These are phyloP conservation scores for Penicillium capsulatum DNA, from an alignment of 2,329 filamentous ascomycete species.

Conservation along the genomic window DNA sequence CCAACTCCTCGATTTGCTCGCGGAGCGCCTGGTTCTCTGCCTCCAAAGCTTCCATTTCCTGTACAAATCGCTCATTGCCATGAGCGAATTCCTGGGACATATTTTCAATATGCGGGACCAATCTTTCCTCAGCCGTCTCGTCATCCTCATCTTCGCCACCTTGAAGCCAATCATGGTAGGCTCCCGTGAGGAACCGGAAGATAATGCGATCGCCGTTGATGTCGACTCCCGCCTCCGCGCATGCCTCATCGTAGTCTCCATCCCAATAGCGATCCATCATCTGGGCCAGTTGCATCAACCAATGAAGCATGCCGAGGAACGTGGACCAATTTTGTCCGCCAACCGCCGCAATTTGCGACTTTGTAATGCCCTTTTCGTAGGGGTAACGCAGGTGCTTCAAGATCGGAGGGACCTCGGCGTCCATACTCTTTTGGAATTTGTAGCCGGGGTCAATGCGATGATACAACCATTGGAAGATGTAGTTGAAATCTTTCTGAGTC, in stretches of 20 bases:
- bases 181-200: constrained; percentile 83
- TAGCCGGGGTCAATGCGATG: constrained; percentile 92
- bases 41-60: constrained; percentile 80
- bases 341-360: constrained; percentile 90
- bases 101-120: constrained; percentile 76
- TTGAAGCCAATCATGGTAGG: constrained; percentile 89
- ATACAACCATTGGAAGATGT: constrained; percentile 97
- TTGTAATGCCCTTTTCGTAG: constrained; percentile 91
- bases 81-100: constrained; percentile 87
- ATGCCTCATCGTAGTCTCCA: constrained; percentile 84
- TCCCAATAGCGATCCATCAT: constrained; percentile 81
- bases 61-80: constrained; percentile 76
- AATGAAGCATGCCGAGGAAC: constrained; percentile 88
- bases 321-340: constrained; percentile 97
- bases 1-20: constrained; percentile 82
- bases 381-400: constrained; percentile 92
- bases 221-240: constrained; percentile 80
- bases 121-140: constrained; percentile 71
- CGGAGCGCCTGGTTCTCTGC: constrained; percentile 75
- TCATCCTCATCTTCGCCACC: constrained; percentile 86
- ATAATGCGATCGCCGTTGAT: constrained; percentile 88
- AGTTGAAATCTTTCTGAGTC: constrained; percentile 97
- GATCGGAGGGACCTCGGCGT: constrained; percentile 88
- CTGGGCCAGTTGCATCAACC: constrained; percentile 97
- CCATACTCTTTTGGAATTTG: constrained; percentile 88